Conservation (phyloP, 768 basidiomycete species). For the Dioszegia hungarica region DNA sequence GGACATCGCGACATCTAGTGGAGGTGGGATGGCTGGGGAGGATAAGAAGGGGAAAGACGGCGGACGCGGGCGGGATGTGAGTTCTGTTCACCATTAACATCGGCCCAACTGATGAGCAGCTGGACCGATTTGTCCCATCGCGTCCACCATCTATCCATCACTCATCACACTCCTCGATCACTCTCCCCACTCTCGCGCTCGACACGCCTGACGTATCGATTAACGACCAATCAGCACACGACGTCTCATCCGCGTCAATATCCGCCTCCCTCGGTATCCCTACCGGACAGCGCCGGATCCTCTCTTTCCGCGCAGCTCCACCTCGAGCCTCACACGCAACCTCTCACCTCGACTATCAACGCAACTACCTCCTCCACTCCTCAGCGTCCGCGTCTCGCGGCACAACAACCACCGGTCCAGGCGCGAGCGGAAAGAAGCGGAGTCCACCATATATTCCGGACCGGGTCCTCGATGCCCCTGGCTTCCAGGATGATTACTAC, state of each 20-base stretch:
- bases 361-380: conserved; percentile 29
- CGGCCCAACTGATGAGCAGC: conserved; percentile 8
- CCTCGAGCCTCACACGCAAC: conserved; percentile 20
- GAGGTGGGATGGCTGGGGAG: conserved; percentile 3
- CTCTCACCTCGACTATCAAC: conserved; percentile 6
- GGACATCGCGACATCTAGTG: conserved; percentile 25
- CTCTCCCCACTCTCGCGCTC: conserved; percentile 33
- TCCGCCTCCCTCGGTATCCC: conserved; percentile 35
- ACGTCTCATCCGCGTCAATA: conserved; percentile 27
- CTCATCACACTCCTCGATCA: conserved; percentile 30
- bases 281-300: conserved; percentile 12
- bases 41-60: conserved; percentile 7
- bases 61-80: conserved; percentile 15
- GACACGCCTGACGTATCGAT: conserved; percentile 26
- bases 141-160: conserved; percentile 31
- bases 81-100: too few relatives aligned
- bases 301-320: conserved; percentile 5
- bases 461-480: conserved; percentile 91
- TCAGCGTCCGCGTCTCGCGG: conserved; percentile 22
- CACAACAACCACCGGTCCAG: conserved; percentile 47
- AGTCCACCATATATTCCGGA: conserved; percentile 83
- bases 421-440: conserved; percentile 64
- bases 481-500: conserved; percentile 83
- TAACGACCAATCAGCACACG: conserved; percentile 9
- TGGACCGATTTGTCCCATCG: conserved; percentile 43